Conservation (phyloP, 352 stramenopile species). For the Pythium phragmitis region DNA sequence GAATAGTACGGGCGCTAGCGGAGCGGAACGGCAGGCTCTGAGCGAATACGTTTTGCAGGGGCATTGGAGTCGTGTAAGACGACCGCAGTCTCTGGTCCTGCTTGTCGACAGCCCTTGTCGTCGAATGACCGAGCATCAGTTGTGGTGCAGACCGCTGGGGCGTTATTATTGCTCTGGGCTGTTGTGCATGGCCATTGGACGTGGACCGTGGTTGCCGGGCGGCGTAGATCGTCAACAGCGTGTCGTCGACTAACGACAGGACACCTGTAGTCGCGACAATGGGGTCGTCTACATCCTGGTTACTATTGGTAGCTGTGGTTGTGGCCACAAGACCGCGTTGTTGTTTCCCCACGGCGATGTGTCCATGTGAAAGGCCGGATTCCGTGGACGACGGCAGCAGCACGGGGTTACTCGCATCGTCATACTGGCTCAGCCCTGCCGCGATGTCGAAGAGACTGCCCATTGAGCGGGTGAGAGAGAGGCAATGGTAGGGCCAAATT, state of each 20-base stretch:
- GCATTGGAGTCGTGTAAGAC: not conserved
- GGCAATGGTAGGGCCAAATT: not conserved
- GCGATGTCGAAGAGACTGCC: conserved; percentile 64
- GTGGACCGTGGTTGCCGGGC: not conserved
- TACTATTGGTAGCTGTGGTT: not conserved
- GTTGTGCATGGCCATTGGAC: not conserved
- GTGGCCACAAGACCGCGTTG: not conserved
- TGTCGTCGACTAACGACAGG: conserved; percentile 51
- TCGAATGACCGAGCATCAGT: not conserved
- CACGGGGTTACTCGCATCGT: not conserved
- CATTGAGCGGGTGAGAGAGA: conserved; percentile 23
- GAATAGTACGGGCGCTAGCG: not conserved
- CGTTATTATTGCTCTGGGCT: not conserved
- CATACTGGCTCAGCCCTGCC: conserved; percentile 47
- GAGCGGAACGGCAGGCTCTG: conserved; percentile 8
- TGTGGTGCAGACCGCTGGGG: conserved; percentile 4
- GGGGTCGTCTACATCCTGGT: conserved; percentile 10
- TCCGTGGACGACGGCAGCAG: not conserved
- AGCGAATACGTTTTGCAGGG: conserved; percentile 19
- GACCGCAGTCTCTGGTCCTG: not conserved
- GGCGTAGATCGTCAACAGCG: conserved; percentile 49
- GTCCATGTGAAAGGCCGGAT: not conserved
- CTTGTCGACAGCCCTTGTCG: not conserved
- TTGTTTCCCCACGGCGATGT: not conserved
- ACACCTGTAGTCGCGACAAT: conserved; percentile 8